Evolutionary conservation across 306 rosid genomes (phyloP).

Genomic region (Ceratonia siliqua): DNA sequence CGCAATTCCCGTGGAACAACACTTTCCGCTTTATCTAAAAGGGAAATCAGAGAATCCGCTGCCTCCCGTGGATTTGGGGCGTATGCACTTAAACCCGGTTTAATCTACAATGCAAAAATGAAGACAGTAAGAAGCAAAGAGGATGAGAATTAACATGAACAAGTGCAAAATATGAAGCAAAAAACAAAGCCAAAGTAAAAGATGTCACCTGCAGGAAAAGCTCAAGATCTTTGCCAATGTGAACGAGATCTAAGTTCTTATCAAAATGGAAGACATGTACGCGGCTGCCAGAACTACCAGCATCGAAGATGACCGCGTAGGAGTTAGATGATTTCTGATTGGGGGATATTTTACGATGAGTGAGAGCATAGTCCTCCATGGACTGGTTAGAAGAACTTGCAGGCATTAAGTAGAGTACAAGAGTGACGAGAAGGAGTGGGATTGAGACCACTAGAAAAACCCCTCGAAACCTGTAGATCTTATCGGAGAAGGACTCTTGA

Average conservation of each 20-base stretch:
- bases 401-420: slow-evolving; percentile 66
- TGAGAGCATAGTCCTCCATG: slow-evolving; percentile 42
- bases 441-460: slow-evolving; percentile 59
- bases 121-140: neutral
- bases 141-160: neutral
- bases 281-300: slow-evolving; percentile 98
- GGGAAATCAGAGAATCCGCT: slow-evolving; percentile 66
- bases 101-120: slow-evolving; percentile 36
- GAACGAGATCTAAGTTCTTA: slow-evolving; percentile 62
- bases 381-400: slow-evolving; percentile 37
- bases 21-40: slow-evolving; percentile 64
- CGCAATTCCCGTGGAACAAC: slow-evolving; percentile 73
- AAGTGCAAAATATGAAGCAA: neutral
- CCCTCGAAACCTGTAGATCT: slow-evolving; percentile 65
- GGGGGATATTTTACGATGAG: slow-evolving; percentile 57
- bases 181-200: neutral
- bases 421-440: slow-evolving; percentile 62
- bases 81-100: slow-evolving; percentile 80
- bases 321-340: slow-evolving; percentile 33
- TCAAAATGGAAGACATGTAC: slow-evolving; percentile 84
- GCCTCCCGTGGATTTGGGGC: slow-evolving; percentile 66
- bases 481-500: slow-evolving; percentile 59
- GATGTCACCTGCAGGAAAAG: slow-evolving; percentile 60
- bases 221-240: slow-evolving; percentile 78
- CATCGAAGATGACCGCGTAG: slow-evolving; percentile 82